These are phyloP conservation scores for Alternaria rosae DNA, from an alignment of 2,329 filamentous ascomycete genomes.

Conservation along the genomic window DNA sequence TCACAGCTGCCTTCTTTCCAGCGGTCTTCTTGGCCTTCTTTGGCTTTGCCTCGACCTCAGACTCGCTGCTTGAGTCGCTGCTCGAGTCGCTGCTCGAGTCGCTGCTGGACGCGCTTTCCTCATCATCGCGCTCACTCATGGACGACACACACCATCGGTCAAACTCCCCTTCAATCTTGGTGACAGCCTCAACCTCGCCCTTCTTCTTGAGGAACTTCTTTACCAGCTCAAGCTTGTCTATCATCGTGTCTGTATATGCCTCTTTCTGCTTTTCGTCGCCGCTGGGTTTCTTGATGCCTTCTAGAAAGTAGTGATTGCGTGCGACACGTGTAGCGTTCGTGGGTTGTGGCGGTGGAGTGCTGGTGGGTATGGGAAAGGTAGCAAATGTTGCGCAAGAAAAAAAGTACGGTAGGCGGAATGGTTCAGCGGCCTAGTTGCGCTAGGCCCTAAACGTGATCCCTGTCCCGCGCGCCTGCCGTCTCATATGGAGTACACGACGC, in stretches of 20 bases:
- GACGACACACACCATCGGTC: constrained; percentile 36
- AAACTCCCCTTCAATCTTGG: constrained; percentile 30
- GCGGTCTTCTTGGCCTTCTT: constrained; percentile 19
- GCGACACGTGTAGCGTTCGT: constrained; percentile 10
- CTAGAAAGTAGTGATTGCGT: constrained; percentile 37
- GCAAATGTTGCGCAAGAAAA: constrained; percentile 25
- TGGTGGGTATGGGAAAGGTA: constrained; percentile 9
- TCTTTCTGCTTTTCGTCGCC: constrained; percentile 29
- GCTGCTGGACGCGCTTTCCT: constrained; percentile 33
- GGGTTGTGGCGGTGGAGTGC: background rate
- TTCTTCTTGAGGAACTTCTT: constrained; percentile 44
- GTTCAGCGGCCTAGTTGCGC: constrained; percentile 19
- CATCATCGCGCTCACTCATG: constrained; percentile 17
- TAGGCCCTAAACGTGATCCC: constrained; percentile 22
- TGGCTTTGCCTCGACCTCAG: constrained; percentile 42
- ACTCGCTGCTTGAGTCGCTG: constrained; percentile 41
- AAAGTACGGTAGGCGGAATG: constrained; percentile 28
- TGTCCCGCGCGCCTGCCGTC: constrained; percentile 25
- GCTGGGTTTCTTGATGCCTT: constrained; percentile 21
- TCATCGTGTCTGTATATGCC: constrained; percentile 6
- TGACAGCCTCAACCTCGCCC: constrained; percentile 43
- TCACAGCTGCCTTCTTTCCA: constrained; percentile 20
- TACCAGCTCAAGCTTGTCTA: constrained; percentile 46
- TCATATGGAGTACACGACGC: constrained; percentile 29
- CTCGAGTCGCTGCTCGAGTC: constrained; percentile 33